Conservation (phyloP, 352 stramenopile genomes). For the Detonula confervacea region DNA sequence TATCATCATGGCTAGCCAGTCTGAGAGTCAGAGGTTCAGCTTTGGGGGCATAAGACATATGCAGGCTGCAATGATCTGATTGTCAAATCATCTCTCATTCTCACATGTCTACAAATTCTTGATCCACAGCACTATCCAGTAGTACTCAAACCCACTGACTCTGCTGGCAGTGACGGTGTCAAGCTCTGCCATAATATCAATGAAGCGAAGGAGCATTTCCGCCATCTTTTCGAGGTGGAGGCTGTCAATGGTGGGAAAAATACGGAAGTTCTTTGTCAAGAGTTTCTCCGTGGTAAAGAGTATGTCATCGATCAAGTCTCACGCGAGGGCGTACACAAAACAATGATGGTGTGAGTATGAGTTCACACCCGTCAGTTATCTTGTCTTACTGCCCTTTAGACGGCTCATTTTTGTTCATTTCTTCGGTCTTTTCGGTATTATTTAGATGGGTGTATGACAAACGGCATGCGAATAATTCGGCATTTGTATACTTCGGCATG, state of each 20-base stretch:
- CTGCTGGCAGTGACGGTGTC: conserved; percentile 93
- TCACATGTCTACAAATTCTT: conserved; percentile 89
- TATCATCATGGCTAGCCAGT: too few relatives aligned
- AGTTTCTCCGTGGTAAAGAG: conserved; percentile 93
- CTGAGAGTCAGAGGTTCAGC: too few relatives aligned
- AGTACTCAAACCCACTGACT: conserved; percentile 95
- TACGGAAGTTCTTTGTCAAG: conserved; percentile 91
- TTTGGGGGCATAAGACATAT: too few relatives aligned
- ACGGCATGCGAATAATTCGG: conserved; percentile 87
- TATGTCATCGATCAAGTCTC: conserved; percentile 93
- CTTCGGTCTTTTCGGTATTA: too few relatives aligned
- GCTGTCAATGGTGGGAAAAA: conserved; percentile 78
- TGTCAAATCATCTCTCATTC: too few relatives aligned
- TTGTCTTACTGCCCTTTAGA: too few relatives aligned
- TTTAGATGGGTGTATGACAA: conserved; percentile 97
- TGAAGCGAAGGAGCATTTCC: conserved; percentile 88
- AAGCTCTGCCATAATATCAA: conserved; percentile 91
- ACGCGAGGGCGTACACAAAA: conserved; percentile 91
- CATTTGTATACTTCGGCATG: conserved; percentile 84
- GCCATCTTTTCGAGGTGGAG: conserved; percentile 71
- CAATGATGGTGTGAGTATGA: conserved; percentile 91
- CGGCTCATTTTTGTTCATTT: too few relatives aligned
- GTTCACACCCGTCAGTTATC: too few relatives aligned
- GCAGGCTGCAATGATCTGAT: too few relatives aligned
- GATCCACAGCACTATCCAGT: conserved; percentile 79